Base-by-base conservation (phyloP, 2,329 filamentous ascomycete genomes). In the Aspergillus thermomutatus region DNA sequence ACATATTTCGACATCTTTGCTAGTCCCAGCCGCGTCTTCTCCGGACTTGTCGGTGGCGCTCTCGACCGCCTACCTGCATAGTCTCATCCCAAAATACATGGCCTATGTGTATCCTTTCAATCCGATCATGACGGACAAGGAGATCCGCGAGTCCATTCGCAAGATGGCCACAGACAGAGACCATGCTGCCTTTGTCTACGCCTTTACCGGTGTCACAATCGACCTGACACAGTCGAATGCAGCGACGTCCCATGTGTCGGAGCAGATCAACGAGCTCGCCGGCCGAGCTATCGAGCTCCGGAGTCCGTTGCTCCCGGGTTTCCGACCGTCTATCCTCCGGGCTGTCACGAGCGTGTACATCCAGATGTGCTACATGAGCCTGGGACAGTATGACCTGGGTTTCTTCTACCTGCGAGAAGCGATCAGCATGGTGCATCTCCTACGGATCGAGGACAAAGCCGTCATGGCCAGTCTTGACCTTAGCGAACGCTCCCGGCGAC, bases 321-420 rank as follows among this genome's bases (percentile, higher is more conserved):
- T 75, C 3, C 70, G 72, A 1, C 72, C 77, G 10, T 77, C 75
- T 0, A 72, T 81, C 31, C 75, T 78, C 56, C 73, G 77, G 40
- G 75, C 80, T 14, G 78, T 82, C 72, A 80, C 78, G n/a, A 79
- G 76, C 41, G 71, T 83, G 47, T 83, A 82, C 59, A 75, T 83
- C 37, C 79, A 83, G 61, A 83, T 82, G 57, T 79, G 75, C 63
- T 73, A 80, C 41, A 79, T 83, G 75, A 76, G 75, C 3, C 71
- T 82, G 37, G 75, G 77, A 46, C 75, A 77, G 14, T 73, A 74
- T 56, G 79, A 83, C 50, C 73, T 79, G 31, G 79, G 79, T 14
- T 81, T 82, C 49, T 71, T 76, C 65, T 78, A 82, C 46, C 75
- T 84, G 41, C 74, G 81, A 6, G 81, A 84, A 60, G 77, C 76